Evolutionary conservation across 257 asterid genomes (phyloP).

Genomic region (Orobanche coerulescens): DNA sequence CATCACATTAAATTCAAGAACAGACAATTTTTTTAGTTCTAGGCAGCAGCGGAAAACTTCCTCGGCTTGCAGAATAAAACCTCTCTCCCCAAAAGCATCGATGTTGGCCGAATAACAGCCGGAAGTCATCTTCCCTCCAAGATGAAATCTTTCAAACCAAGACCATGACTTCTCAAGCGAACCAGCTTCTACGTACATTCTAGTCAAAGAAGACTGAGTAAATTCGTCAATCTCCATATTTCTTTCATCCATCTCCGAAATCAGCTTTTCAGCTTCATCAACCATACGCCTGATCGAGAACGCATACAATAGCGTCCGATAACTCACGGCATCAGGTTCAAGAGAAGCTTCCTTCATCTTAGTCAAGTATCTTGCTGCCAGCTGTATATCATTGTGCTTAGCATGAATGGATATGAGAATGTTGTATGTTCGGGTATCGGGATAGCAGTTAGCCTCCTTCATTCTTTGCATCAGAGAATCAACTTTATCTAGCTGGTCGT

Average conservation of each 20-base stretch:
- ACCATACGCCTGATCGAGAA: constrained; percentile 80
- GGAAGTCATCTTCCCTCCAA: constrained; percentile 64
- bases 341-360: constrained; percentile 71
- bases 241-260: constrained; percentile 69
- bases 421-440: constrained; percentile 79
- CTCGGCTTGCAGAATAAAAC: constrained; percentile 56
- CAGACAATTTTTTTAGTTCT: constrained; percentile 33
- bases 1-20: constrained; percentile 81
- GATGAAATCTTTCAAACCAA: constrained; percentile 80
- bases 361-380: constrained; percentile 56
- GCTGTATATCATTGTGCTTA: constrained; percentile 55
- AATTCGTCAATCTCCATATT: constrained; percentile 74
- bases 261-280: constrained; percentile 61
- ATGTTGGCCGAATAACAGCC: constrained; percentile 87
- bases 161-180: constrained; percentile 55
- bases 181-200: constrained; percentile 86
- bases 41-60: constrained; percentile 55
- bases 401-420: constrained; percentile 79
- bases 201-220: constrained; percentile 76
- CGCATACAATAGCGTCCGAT: constrained; percentile 83
- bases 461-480: constrained; percentile 53
- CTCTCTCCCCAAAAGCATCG: constrained; percentile 86
- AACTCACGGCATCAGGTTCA: constrained; percentile 79
- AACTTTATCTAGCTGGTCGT: constrained; percentile 59
- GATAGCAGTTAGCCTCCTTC: constrained; percentile 56